phyloP scores from a whole-genome alignment of 164 flowering plant genomes.

The Brasenia schreberi region DNA sequence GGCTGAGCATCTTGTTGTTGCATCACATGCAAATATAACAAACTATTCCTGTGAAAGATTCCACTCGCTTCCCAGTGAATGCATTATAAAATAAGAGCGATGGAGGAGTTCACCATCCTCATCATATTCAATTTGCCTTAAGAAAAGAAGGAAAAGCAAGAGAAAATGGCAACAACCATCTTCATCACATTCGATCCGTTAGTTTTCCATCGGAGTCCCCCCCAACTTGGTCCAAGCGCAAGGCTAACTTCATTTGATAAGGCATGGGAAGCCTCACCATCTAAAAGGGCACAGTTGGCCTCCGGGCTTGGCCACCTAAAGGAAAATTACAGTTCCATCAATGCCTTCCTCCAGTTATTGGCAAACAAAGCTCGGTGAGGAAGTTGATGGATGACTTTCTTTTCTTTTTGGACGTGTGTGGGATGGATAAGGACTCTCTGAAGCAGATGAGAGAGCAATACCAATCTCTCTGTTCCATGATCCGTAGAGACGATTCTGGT shows the following conservation, averaged over 20 bases:
- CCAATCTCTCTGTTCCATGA: conserved; percentile 13
- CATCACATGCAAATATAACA: too few species aligned
- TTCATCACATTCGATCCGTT: background rate
- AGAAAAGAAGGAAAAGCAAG: too few species aligned
- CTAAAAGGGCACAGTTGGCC: background rate
- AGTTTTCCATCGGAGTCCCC: background rate
- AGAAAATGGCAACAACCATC: too few species aligned
- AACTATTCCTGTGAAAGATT: background rate
- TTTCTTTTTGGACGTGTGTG: conserved; percentile 18
- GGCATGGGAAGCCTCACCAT: background rate
- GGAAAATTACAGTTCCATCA: conserved; percentile 10
- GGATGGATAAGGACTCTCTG: conserved; percentile 15
- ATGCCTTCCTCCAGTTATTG: conserved; percentile 11
- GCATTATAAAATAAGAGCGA: background rate
- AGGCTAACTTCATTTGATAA: background rate
- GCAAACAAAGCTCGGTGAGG: conserved; percentile 13
- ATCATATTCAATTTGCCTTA: background rate
- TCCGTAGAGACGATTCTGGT: conserved; percentile 21
- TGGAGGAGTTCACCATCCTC: background rate
- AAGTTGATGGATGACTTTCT: conserved; percentile 23
- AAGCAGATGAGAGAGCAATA: conserved; percentile 15
- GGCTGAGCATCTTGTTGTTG: background rate
- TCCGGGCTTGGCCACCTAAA: background rate
- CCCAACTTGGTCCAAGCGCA: background rate
- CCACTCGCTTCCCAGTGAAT: background rate